phyloP scores from a whole-genome alignment of 805 yeast genomes.

The Wickerhamomyces mucosus region DNA sequence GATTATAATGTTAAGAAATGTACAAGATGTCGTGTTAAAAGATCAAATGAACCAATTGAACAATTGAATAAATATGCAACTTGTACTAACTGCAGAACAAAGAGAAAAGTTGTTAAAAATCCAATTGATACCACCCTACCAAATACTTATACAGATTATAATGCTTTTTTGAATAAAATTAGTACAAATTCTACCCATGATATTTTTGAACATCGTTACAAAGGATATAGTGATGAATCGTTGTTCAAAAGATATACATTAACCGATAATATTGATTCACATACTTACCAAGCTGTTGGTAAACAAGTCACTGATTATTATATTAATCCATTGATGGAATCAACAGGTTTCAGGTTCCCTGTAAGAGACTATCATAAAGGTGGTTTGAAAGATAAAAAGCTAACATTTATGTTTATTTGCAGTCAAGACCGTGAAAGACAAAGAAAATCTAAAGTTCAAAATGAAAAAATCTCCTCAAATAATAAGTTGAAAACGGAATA shows the following conservation, averaged over 20 bases:
- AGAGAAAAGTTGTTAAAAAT: conserved; percentile 25
- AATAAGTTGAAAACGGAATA: conserved; percentile 32
- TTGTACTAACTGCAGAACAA: conserved; percentile 29
- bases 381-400: conserved; percentile 29
- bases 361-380: conserved; percentile 37
- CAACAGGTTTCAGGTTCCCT: conserved; percentile 34
- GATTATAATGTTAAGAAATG: conserved; percentile 25
- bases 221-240: conserved; percentile 22
- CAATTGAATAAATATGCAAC: conserved; percentile 32
- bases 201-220: conserved; percentile 26
- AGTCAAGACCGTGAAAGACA: conserved; percentile 34
- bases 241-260: conserved; percentile 26
- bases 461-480: conserved; percentile 26
- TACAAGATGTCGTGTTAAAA: conserved; percentile 33
- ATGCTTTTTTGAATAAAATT: conserved; percentile 24
- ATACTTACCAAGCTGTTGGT: conserved; percentile 25
- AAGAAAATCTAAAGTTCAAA: conserved; percentile 31
- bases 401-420: conserved; percentile 35
- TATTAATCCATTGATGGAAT: conserved; percentile 29
- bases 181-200: conserved; percentile 26
- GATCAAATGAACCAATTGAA: conserved; percentile 24
- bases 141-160: conserved; percentile 26
- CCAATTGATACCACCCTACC: conserved; percentile 7
- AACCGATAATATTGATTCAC: conserved; percentile 21
- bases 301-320: conserved; percentile 26